Evolutionary conservation across 495 filamentous ascomycete genomes (phyloP).

Genomic region (Neurospora sp.): DNA sequence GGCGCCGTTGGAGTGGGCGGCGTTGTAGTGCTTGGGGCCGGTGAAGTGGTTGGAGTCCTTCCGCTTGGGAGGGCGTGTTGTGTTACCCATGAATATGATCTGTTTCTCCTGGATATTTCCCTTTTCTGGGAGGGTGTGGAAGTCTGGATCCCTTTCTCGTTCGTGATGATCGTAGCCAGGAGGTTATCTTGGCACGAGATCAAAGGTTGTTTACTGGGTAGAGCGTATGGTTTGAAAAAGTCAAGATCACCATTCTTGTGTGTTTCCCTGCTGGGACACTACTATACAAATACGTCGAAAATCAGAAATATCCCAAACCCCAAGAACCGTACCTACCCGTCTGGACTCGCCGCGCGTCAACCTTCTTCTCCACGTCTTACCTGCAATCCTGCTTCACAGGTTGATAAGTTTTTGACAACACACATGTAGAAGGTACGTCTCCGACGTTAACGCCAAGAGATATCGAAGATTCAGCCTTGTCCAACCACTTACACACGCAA

Average conservation of each 20-base stretch:
- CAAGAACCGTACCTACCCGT: neutral
- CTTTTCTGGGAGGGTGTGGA: neutral
- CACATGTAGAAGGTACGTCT: neutral
- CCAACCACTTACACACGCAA: neutral
- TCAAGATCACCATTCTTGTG: neutral
- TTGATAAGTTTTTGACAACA: neutral
- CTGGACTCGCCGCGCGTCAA: neutral
- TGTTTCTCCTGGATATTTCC: neutral
- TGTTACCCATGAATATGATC: neutral
- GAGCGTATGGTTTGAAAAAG: neutral
- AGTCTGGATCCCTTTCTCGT: neutral
- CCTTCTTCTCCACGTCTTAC: neutral
- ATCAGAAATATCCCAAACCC: neutral
- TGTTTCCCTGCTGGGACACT: neutral
- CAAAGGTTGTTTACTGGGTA: neutral
- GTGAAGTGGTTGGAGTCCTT: slow-evolving; percentile 1
- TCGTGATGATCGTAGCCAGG: neutral
- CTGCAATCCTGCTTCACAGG: neutral
- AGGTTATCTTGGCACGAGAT: neutral
- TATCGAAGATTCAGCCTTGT: neutral
- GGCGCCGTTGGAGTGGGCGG: slow-evolving; percentile 4
- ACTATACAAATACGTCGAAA: neutral
- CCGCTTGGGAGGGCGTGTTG: neutral
- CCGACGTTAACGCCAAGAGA: neutral
- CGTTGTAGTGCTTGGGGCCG: neutral